Conservation (phyloP, 2,329 filamentous ascomycete genomes). For the Colletotrichum somersetense region DNA sequence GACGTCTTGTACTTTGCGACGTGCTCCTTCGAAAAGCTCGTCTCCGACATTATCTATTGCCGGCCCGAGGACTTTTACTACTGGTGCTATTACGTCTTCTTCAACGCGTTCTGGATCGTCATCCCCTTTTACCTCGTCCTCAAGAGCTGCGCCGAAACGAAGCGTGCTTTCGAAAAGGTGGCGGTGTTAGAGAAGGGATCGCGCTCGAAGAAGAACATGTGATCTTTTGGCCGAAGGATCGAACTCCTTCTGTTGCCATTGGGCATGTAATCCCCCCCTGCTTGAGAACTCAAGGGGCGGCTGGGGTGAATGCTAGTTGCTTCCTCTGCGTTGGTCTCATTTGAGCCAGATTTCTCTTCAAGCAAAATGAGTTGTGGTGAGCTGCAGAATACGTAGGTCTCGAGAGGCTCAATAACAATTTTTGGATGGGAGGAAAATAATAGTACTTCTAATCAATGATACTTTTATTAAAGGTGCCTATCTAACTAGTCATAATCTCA, state of each 20-base stretch:
- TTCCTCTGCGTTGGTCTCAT: not conserved
- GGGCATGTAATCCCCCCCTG: not conserved
- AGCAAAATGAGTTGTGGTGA: not conserved
- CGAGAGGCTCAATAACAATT: not conserved
- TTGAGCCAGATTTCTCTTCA: not conserved
- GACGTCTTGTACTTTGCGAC: constrained; percentile 65
- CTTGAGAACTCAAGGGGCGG: not conserved
- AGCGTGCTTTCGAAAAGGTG: constrained; percentile 47
- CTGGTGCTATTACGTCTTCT: constrained; percentile 64
- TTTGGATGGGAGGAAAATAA: not conserved
- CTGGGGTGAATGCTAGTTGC: not conserved
- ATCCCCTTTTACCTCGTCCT: constrained; percentile 56
- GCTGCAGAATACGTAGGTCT: too few relatives aligned
- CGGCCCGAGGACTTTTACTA: constrained; percentile 66
- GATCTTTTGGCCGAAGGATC: not conserved
- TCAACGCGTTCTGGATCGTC: constrained; percentile 67
- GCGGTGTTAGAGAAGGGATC: constrained; percentile 40
- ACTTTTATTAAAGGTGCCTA: constrained; percentile 7
- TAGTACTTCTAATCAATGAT: not conserved
- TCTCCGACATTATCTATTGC: constrained; percentile 58
- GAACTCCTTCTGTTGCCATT: too few relatives aligned
- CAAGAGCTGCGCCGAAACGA: constrained; percentile 47
- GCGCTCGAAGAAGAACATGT: constrained; percentile 16
- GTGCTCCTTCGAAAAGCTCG: constrained; percentile 56
- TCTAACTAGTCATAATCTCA: constrained; percentile 19